Base-by-base conservation (phyloP, 176 grass and related monocot species). In the Triticum turgidum region DNA sequence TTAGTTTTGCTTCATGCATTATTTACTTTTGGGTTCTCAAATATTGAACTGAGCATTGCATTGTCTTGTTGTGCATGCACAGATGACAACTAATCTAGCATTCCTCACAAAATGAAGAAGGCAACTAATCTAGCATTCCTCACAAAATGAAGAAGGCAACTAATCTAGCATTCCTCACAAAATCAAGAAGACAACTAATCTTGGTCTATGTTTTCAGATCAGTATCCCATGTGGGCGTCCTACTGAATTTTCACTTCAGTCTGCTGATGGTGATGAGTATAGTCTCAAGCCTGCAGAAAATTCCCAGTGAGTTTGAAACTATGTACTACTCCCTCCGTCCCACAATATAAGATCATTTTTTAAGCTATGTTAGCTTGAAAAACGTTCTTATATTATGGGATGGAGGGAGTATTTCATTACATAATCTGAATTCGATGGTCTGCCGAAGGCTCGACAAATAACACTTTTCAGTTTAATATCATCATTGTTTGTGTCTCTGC, bases 221-320 rank as follows among this genome's bases (percentile, higher is more conserved):
- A 85, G 81, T 82, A 85, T 98, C 83, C 85, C 89, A 49, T 89
- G 83, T 92, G 93, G 88, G 65, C 83, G 63, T 56, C 83, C 93
- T 80, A 81, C 33, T 7, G 95, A 98, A 75, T 95, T 98, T 34
- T 77, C 73, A 68, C 89, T 98, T 79, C 74, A 78, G 29, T 87
- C 89, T 79, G 86, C 89, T 80, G 74, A 88, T 88, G 81, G 85
- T 65, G 81, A 65, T 29, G 89, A 95, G 65, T 91, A 77, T 89
- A 54, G 88, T 76, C 78, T 98, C 80, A 93, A 89, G 88, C 92
- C 93, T 52, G 80, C 86, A 73, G 93, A 87, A 62, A 85, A 84
- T 83, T 86, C 86, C 37, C 78, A 39, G 95, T 92, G 89, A 95
- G 95, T 95, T 86, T 52, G 61, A 69, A 49, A 11, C 64, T 84